Evolutionary conservation across 1,284 basidiomycete species (phyloP).

Genomic region (Caloboletus firmus): DNA sequence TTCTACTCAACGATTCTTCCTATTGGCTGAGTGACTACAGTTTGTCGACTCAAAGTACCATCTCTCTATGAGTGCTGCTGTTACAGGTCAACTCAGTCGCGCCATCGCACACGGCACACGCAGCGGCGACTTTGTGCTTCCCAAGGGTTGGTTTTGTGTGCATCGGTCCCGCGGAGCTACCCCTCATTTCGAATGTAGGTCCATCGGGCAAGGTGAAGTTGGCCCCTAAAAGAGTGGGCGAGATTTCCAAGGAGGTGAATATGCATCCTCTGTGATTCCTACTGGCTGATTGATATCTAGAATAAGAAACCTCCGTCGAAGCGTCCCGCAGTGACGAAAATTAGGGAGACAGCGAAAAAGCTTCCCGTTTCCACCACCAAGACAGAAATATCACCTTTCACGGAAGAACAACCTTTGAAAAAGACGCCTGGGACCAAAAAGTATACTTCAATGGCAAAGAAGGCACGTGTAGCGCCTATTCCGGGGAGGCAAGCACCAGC

Average conservation of each 20-base stretch:
- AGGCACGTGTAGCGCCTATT: conserved; percentile 42
- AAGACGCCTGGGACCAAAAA: conserved; percentile 30
- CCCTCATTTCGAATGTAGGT: conserved; percentile 9
- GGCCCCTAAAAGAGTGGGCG: conserved; percentile 51
- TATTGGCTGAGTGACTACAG: conserved; percentile 34
- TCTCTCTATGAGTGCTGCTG: conserved; percentile 56
- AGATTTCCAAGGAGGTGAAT: conserved; percentile 62
- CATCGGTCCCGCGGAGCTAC: not conserved
- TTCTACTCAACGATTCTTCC: not conserved
- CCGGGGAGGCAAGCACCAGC: conserved; percentile 33
- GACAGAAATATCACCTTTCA: not conserved
- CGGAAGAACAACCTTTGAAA: conserved; percentile 35
- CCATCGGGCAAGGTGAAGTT: conserved; percentile 71
- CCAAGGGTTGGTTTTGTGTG: conserved; percentile 53
- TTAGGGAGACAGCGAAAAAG: conserved; percentile 29
- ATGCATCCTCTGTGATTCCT: not conserved
- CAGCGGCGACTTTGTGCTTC: conserved; percentile 63
- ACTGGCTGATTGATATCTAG: conserved; percentile 27
- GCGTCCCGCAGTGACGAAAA: conserved; percentile 3
- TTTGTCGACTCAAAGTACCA: conserved; percentile 74
- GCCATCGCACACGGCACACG: conserved; percentile 71
- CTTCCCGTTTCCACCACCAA: conserved; percentile 2
- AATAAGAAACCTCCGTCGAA: conserved; percentile 25
- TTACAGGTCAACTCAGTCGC: conserved; percentile 66
- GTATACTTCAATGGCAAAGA: conserved; percentile 39